A percentile compares a stretch with the other conserved stretches of the same genome.
Conservation (phyloP, 345 rosid genomes). For the Populus davidiana region DNA sequence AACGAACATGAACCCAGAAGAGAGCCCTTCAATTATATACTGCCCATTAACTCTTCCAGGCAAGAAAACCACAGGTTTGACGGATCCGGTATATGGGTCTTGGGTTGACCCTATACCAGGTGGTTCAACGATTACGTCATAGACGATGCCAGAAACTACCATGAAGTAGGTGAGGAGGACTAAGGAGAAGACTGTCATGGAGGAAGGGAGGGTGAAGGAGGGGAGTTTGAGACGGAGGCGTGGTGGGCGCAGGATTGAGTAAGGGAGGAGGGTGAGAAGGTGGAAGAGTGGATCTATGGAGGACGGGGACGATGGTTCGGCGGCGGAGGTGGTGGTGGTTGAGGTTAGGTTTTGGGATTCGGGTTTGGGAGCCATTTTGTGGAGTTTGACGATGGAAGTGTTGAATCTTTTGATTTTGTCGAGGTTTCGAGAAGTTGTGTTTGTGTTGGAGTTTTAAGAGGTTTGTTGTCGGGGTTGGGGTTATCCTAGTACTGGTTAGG, state of each 20-base stretch:
- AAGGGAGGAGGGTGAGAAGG: constrained; percentile 55
- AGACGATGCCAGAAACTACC: constrained; percentile 85
- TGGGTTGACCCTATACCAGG: constrained; percentile 96
- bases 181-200: constrained; percentile 80
- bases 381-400: neutral
- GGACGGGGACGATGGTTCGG: neutral
- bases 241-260: constrained; percentile 70
- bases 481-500: neutral
- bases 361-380: constrained; percentile 8
- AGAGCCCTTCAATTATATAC: constrained; percentile 96
- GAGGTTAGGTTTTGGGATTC: neutral
- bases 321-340: neutral
- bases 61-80: constrained; percentile 87
- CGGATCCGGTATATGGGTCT: constrained; percentile 79
- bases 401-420: neutral
- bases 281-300: constrained; percentile 73
- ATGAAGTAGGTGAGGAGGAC: constrained; percentile 93
- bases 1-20: constrained; percentile 94
- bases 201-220: constrained; percentile 72
- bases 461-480: neutral
- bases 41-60: constrained; percentile 92
- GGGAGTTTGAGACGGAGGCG: constrained; percentile 93
- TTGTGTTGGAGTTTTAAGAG: neutral
- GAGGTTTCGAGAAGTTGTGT: neutral
- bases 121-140: constrained; percentile 93